Conservation (phyloP, 352 stramenopile species). For the Phytopythium boreale region DNA sequence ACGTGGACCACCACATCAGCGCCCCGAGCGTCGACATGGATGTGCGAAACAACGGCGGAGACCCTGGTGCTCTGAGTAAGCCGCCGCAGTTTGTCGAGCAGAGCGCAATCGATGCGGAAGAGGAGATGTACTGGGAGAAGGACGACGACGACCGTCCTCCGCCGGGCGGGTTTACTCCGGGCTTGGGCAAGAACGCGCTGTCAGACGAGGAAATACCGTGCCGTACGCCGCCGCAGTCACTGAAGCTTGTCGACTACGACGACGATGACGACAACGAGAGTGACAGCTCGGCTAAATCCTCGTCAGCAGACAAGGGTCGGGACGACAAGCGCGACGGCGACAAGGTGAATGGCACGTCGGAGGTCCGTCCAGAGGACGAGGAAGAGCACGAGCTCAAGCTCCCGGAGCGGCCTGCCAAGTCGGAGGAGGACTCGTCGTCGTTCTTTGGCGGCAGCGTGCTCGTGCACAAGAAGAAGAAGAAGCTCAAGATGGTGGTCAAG, state of each 20-base stretch:
- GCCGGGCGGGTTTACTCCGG: constrained; percentile 28
- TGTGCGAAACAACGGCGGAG: constrained; percentile 8
- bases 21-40: constrained; percentile 13
- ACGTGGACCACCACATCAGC: constrained; percentile 45
- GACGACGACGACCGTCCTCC: constrained; percentile 21
- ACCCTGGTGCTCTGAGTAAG: constrained; percentile 17
- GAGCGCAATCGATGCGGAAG: constrained; percentile 60
- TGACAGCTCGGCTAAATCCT: neutral
- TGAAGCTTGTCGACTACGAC: constrained; percentile 74
- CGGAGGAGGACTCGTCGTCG: constrained; percentile 41
- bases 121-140: constrained; percentile 80
- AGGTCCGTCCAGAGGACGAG: constrained; percentile 15
- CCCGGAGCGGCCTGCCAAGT: constrained; percentile 48
- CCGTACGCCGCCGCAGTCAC: constrained; percentile 32
- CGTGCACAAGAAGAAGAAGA: constrained; percentile 34
- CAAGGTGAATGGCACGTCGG: neutral
- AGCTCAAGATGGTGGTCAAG: constrained; percentile 79
- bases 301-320: neutral
- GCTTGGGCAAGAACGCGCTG: constrained; percentile 33
- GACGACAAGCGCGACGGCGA: neutral
- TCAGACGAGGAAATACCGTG: constrained; percentile 51
- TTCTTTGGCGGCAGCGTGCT: constrained; percentile 51
- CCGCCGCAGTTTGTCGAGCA: constrained; percentile 57
- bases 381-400: constrained; percentile 54
- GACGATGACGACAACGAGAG: constrained; percentile 56